phyloP scores from a whole-genome alignment of 768 basidiomycete species.

The Cystoderma amianthinum region DNA sequence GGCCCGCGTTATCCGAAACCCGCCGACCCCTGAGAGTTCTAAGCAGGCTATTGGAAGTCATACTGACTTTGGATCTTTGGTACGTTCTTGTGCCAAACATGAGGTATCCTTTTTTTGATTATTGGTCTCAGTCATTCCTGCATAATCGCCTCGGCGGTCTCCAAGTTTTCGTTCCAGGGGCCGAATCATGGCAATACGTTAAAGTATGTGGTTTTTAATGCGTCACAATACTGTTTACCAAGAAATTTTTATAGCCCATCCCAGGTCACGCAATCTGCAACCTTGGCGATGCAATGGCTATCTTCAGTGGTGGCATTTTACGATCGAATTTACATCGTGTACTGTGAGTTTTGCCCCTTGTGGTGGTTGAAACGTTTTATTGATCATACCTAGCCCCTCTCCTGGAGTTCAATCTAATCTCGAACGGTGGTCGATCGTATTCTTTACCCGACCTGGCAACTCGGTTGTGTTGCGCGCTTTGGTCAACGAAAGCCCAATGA shows the following conservation, averaged over 20 bases:
- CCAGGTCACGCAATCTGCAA: conserved; percentile 55
- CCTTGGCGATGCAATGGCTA: conserved; percentile 51
- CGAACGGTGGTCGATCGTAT: conserved; percentile 63
- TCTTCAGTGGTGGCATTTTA: conserved; percentile 60
- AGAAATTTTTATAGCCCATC: conserved; percentile 28
- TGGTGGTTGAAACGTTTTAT: neutral
- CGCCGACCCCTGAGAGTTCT: conserved; percentile 28
- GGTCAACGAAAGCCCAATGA: conserved; percentile 38
- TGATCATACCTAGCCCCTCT: conserved; percentile 33
- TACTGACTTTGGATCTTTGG: conserved; percentile 66
- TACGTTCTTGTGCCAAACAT: conserved; percentile 25
- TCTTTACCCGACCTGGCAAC: conserved; percentile 59
- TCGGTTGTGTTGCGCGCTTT: conserved; percentile 43
- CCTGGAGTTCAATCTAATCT: conserved; percentile 46
- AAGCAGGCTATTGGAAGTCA: conserved; percentile 54
- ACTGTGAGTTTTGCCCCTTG: conserved; percentile 26
- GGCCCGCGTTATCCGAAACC: conserved; percentile 44
- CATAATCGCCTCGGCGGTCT: conserved; percentile 67
- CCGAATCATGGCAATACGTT: conserved; percentile 61
- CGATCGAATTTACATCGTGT: conserved; percentile 64
- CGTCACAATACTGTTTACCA: neutral
- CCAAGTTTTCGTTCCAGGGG: conserved; percentile 58
- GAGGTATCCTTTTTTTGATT: conserved; percentile 21
- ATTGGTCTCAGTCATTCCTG: conserved; percentile 46
- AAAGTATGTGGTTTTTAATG: conserved; percentile 27